Evolutionary conservation across 768 basidiomycete genomes (phyloP).

Genomic region (Boletus speciosus): DNA sequence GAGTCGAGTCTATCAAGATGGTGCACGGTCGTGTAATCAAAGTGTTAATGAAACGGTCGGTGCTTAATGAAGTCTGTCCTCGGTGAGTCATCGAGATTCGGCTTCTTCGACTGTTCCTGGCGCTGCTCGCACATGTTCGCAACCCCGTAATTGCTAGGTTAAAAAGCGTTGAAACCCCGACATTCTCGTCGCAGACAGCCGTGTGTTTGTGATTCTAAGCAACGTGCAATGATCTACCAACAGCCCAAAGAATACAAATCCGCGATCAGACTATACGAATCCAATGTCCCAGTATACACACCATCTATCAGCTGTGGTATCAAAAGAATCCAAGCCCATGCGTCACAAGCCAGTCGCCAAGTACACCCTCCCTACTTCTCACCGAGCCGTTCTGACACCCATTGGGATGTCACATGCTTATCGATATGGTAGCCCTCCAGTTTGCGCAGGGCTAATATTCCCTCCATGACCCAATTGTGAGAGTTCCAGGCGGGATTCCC

Average conservation of each 20-base stretch:
- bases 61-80: constrained; percentile 3
- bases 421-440: constrained; percentile 29
- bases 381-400: constrained; percentile 28
- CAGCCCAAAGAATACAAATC: constrained; percentile 24
- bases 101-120: constrained; percentile 7
- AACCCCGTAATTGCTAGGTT: constrained; percentile 22
- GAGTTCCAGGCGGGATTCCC: constrained; percentile 29
- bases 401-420: constrained; percentile 28
- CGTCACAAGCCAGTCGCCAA: constrained; percentile 4
- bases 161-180: constrained; percentile 10
- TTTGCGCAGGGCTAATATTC: constrained; percentile 26
- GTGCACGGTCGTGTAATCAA: background rate
- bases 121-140: background rate
- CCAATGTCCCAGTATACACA: constrained; percentile 22
- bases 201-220: constrained; percentile 7
- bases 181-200: constrained; percentile 9
- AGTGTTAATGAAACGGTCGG: constrained; percentile 4
- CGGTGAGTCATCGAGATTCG: constrained; percentile 18
- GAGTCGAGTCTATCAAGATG: background rate
- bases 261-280: constrained; percentile 8
- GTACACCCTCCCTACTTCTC: constrained; percentile 19
- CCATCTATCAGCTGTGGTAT: constrained; percentile 22
- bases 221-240: constrained; percentile 15
- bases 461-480: constrained; percentile 33
- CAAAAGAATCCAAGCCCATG: constrained; percentile 11